These are phyloP conservation scores for Gelatoporia subvermispora DNA, from an alignment of 768 basidiomycete species.

Conservation along the genomic window DNA sequence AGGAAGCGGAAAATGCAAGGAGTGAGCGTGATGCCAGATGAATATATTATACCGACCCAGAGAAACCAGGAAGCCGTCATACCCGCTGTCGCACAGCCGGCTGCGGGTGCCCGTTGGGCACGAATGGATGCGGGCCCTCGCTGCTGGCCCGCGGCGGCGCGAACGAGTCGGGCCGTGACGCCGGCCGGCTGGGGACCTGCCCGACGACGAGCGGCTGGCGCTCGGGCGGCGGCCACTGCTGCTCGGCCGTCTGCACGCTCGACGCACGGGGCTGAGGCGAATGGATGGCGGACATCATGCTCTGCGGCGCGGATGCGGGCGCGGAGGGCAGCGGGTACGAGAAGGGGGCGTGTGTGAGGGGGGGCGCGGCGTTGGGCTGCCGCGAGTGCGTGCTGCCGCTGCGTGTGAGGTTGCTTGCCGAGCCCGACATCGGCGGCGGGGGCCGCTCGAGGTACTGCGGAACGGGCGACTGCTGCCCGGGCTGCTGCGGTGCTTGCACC, in stretches of 20 bases:
- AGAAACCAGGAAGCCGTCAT: constrained; percentile 5
- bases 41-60: constrained; percentile 7
- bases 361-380: constrained; percentile 33
- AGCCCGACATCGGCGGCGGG: constrained; percentile 33
- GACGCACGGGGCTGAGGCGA: constrained; percentile 35
- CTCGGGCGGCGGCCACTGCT: constrained; percentile 15
- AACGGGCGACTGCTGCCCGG: constrained; percentile 27
- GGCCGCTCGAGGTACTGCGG: constrained; percentile 42
- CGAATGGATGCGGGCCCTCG: constrained; percentile 21
- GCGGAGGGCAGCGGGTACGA: constrained; percentile 37
- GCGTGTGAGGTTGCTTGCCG: constrained; percentile 30
- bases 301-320: constrained; percentile 41
- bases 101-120: constrained; percentile 20
- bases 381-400: constrained; percentile 28
- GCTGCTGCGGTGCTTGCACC: no score
- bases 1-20: constrained; percentile 7
- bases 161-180: constrained; percentile 22
- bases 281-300: constrained; percentile 38
- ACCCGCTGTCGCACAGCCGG: constrained; percentile 20
- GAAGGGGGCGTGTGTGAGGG: constrained; percentile 39
- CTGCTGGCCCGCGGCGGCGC: constrained; percentile 21
- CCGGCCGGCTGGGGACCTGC: constrained; percentile 21
- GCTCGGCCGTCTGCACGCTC: constrained; percentile 12
- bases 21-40: constrained; percentile 7
- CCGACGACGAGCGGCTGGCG: constrained; percentile 15